Evolutionary conservation across 176 grass and related monocot species (phyloP).

Genomic region (Oryza longistaminata): DNA sequence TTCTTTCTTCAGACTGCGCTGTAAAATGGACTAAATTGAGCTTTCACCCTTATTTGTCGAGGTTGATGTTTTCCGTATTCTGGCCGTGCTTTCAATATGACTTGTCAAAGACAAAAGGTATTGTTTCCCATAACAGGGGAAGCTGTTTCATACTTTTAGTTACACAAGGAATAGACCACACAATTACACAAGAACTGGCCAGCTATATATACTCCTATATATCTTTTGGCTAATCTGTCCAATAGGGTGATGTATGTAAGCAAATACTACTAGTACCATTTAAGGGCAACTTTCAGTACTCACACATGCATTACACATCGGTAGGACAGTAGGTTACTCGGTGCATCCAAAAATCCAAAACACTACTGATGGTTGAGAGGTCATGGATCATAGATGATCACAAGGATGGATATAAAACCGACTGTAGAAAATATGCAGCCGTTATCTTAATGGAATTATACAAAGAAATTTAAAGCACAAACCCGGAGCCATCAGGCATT

Average conservation of each 20-base stretch:
- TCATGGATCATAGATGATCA: too few relatives aligned
- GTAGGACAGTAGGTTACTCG: neutral
- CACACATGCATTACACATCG: neutral
- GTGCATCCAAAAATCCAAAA: too few relatives aligned
- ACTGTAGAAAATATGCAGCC: neutral
- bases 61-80: neutral
- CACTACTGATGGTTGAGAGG: too few relatives aligned
- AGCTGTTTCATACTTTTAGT: neutral
- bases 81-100: neutral
- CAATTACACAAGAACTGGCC: neutral
- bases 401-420: neutral
- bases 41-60: neutral
- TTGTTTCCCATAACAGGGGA: neutral
- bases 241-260: neutral
- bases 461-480: neutral
- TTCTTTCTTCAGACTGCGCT: neutral
- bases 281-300: neutral
- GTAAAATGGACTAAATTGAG: constrained; percentile 15
- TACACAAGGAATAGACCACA: neutral
- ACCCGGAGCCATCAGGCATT: neutral
- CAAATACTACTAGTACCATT: neutral
- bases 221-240: neutral
- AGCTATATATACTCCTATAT: neutral
- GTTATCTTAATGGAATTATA: neutral
- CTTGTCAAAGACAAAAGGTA: neutral